These are phyloP conservation scores for Fusarium pseudonygamai DNA, from an alignment of 2,329 filamentous ascomycete species.

Conservation along the genomic window DNA sequence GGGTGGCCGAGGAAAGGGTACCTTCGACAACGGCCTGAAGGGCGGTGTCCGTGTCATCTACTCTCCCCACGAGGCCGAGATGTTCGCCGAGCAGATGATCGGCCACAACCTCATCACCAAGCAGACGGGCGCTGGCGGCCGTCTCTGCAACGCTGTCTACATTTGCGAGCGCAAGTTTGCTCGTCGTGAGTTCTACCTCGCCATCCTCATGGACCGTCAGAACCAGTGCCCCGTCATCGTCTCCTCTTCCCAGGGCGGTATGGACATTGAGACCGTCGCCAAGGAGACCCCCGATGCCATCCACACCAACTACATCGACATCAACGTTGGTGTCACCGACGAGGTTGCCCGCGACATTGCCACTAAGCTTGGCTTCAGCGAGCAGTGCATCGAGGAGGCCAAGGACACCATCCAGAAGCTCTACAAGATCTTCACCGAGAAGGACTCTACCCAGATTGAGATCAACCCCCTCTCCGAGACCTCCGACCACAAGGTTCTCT, in stretches of 20 bases:
- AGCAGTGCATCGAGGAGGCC: slow-evolving; percentile 95
- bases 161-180: slow-evolving; percentile 99
- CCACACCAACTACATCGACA: slow-evolving; percentile 91
- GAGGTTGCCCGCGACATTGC: slow-evolving; percentile 92
- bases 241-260: slow-evolving; percentile 96
- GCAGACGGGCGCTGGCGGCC: slow-evolving; percentile 93
- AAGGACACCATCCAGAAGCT: slow-evolving; percentile 98
- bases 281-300: slow-evolving; percentile 98
- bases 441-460: slow-evolving; percentile 98
- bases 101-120: slow-evolving; percentile 99
- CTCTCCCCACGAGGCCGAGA: slow-evolving; percentile 94
- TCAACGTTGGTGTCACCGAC: slow-evolving; percentile 94
- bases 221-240: slow-evolving; percentile 95
- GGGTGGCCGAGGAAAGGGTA: slow-evolving; percentile 96
- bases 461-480: slow-evolving; percentile 99
- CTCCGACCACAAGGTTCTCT: slow-evolving; percentile 96
- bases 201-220: slow-evolving; percentile 96
- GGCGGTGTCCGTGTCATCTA: slow-evolving; percentile 99
- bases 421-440: slow-evolving; percentile 98
- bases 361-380: slow-evolving; percentile 92
- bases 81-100: slow-evolving; percentile 99
- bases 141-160: slow-evolving; percentile 96
- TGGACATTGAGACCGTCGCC: slow-evolving; percentile 98
- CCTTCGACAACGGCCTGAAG: slow-evolving; percentile 98
- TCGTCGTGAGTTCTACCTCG: slow-evolving; percentile 98